phyloP scores from a whole-genome alignment of 768 basidiomycete species.

The Paxillus involutus region DNA sequence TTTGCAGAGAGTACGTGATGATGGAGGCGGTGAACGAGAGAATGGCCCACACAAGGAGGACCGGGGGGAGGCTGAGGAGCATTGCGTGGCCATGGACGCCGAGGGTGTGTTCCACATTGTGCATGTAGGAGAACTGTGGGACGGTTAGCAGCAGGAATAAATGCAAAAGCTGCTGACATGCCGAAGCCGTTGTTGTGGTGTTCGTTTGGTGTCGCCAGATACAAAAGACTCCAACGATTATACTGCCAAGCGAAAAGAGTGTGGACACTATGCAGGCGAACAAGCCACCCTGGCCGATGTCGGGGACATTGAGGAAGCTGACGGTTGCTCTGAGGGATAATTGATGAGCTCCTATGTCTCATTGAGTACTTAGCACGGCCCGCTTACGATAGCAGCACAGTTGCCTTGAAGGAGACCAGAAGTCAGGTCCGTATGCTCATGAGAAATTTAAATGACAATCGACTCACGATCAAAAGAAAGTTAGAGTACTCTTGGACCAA shows the following conservation, averaged over 20 bases:
- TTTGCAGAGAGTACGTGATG: slow-evolving; percentile 44
- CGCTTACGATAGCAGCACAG: slow-evolving; percentile 52
- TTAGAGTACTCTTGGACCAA: slow-evolving; percentile 56
- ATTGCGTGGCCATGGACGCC: slow-evolving; percentile 52
- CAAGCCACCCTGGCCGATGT: slow-evolving; percentile 30
- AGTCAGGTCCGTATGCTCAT: neutral
- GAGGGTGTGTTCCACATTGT: slow-evolving; percentile 47
- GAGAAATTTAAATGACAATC: neutral
- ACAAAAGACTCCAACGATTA: slow-evolving; percentile 55
- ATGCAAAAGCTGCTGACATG: slow-evolving; percentile 17
- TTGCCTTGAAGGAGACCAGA: slow-evolving; percentile 36
- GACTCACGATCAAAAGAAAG: slow-evolving; percentile 53
- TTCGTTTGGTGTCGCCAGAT: slow-evolving; percentile 57
- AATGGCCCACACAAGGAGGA: slow-evolving; percentile 57
- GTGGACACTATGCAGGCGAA: slow-evolving; percentile 39
- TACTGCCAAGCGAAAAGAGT: slow-evolving; percentile 52
- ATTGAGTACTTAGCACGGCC: neutral
- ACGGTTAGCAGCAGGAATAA: neutral
- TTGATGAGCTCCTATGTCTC: neutral
- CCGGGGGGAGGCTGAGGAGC: slow-evolving; percentile 50
- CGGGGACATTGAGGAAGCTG: slow-evolving; percentile 45
- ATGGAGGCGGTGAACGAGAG: slow-evolving; percentile 47
- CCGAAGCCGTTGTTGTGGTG: slow-evolving; percentile 43
- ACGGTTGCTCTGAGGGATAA: slow-evolving; percentile 44
- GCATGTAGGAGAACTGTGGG: slow-evolving; percentile 51